phyloP scores from a whole-genome alignment of 306 rosid species.

The Mucuna pruriens region DNA sequence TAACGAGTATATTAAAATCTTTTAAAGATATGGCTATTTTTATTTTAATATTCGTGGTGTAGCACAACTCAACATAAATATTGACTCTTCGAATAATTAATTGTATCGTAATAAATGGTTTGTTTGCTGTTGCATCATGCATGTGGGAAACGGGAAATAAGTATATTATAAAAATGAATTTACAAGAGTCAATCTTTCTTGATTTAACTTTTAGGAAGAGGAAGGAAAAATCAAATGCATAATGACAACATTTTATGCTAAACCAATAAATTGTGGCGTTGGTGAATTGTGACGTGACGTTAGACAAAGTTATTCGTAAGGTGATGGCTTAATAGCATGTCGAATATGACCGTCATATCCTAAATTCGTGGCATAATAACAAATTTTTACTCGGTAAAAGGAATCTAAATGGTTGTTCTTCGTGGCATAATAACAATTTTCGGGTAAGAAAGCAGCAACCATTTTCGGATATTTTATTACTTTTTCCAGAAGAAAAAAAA shows the following conservation, averaged over 20 bases:
- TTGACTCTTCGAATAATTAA: not conserved
- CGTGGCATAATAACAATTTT: not conserved
- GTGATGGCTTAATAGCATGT: conserved; percentile 1
- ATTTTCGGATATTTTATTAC: not conserved
- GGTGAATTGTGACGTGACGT: conserved; percentile 3
- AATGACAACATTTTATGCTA: not conserved
- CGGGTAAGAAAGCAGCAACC: not conserved
- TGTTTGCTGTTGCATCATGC: not conserved
- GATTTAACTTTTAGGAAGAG: not conserved
- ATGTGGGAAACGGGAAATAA: not conserved
- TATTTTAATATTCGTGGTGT: not conserved
- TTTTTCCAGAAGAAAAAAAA: not conserved
- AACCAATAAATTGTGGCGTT: conserved; percentile 1
- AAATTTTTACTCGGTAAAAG: not conserved
- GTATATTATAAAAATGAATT: not conserved
- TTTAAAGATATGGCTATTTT: not conserved
- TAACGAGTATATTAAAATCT: not conserved
- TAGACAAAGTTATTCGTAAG: not conserved
- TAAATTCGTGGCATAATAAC: not conserved
- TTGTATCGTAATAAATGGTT: not conserved
- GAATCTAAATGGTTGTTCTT: not conserved
- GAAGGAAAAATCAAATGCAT: not conserved
- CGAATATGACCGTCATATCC: not conserved
- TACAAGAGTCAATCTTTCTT: not conserved
- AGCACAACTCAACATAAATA: not conserved